Conservation (phyloP, 2,329 filamentous ascomycete genomes). For the Huntiella abstrusa region DNA sequence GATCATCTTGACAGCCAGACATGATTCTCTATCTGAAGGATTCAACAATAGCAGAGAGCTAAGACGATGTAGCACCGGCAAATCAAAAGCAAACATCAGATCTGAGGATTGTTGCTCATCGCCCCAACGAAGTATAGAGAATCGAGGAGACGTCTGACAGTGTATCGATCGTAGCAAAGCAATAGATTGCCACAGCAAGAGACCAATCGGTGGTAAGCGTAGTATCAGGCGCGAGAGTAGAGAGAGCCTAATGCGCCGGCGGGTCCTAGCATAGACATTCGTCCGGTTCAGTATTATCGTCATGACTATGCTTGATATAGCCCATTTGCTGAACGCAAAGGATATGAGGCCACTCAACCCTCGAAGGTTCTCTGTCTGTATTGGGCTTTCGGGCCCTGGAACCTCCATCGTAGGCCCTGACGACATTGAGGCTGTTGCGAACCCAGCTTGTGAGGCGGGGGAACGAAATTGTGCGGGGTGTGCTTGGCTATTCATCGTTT, state of each 20-base stretch:
- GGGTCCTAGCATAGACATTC: slow-evolving; percentile 78
- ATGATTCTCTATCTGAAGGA: slow-evolving; percentile 56
- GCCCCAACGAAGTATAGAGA: slow-evolving; percentile 50
- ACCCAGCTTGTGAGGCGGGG: too few relatives aligned
- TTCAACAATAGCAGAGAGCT: slow-evolving; percentile 56
- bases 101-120: slow-evolving; percentile 44
- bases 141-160: slow-evolving; percentile 71
- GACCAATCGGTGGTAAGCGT: slow-evolving; percentile 49
- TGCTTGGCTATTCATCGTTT: too few relatives aligned
- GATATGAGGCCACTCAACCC: slow-evolving; percentile 74
- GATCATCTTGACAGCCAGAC: slow-evolving; percentile 53
- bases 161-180: slow-evolving; percentile 66
- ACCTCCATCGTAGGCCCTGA: too few relatives aligned
- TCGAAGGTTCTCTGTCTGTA: slow-evolving; percentile 34
- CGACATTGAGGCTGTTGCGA: too few relatives aligned
- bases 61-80: slow-evolving; percentile 50
- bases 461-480: too few relatives aligned
- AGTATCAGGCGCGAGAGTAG: slow-evolving; percentile 55
- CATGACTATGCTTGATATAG: slow-evolving; percentile 68
- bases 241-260: slow-evolving; percentile 56
- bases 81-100: slow-evolving; percentile 51
- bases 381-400: too few relatives aligned
- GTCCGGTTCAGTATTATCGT: slow-evolving; percentile 80
- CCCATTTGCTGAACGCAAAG: slow-evolving; percentile 86
- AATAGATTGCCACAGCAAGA: slow-evolving; percentile 50